phyloP scores from a whole-genome alignment of 192 early-diverging fungal genomes.

The Linnemannia elongata region DNA sequence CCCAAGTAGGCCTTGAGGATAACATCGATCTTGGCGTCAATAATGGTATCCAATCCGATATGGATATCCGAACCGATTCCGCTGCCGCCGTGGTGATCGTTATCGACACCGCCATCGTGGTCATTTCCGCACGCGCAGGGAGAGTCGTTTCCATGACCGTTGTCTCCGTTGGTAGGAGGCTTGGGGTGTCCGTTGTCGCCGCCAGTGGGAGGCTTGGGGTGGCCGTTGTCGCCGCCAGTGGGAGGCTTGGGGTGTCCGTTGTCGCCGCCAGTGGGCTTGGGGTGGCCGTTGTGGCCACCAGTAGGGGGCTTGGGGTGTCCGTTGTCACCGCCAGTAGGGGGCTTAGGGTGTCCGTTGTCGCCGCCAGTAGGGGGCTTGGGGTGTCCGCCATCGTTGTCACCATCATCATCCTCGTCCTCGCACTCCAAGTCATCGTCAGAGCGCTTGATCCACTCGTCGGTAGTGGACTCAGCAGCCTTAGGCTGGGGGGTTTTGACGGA shows the following conservation, averaged over 20 bases:
- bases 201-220: not conserved
- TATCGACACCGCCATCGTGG: not conserved
- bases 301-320: not conserved
- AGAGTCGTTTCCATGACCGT: not conserved
- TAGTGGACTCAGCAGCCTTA: not conserved
- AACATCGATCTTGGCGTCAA: slow-evolving; percentile 20
- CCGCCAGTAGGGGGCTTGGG: not conserved
- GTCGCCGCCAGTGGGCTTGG: not conserved
- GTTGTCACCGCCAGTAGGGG: not conserved
- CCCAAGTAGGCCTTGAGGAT: slow-evolving; percentile 10
- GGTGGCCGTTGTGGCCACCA: not conserved
- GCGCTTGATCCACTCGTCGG: not conserved
- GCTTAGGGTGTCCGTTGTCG: not conserved
- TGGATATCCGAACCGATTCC: not conserved
- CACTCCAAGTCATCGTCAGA: not conserved
- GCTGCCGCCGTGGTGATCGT: not conserved
- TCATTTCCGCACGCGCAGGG: not conserved
- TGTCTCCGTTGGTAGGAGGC: not conserved
- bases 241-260: not conserved
- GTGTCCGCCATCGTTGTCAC: not conserved
- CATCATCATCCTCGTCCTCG: slow-evolving; percentile 2
- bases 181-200: not conserved
- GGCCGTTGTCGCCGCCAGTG: not conserved
- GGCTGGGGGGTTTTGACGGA: not conserved
- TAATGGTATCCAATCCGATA: slow-evolving; percentile 10